Base-by-base conservation (phyloP, 805 yeast species). In the Scheffersomyces ergatensis region DNA sequence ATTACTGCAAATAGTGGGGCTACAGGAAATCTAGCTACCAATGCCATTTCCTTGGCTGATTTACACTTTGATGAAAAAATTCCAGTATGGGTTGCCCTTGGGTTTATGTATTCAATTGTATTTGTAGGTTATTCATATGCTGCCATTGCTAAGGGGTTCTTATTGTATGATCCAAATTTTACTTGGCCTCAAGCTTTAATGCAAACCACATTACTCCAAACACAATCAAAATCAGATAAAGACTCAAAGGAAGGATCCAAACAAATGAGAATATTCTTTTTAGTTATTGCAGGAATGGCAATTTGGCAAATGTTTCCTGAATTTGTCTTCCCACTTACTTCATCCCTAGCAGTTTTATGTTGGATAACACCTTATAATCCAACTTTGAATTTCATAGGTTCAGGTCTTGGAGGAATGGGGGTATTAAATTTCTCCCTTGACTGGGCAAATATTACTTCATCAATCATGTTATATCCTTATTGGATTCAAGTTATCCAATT, bases 401-500 rank as follows among this genome's bases (percentile, higher is more conserved):
- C 76, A n/a, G 80, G 80, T 0, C 49, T 76, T 37, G 80, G 79
- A 2, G 80, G 80, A 1, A 64, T 74, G 65, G 80, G 80, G 5
- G 53, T 76, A 25, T 51, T 75, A 40, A 76, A 76, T 44, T 54
- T 75, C 18, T 60, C 78, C 1, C 57, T 76, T 24, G 80, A 76
- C 44, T 76, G 80, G 80, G 71, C 78, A 39, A 76, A 76, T 46
- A 72, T 76, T 38, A 72, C 80, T 1, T 72, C 78, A 0, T 51
- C 60, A 5, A 76, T 76, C 33, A 69, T 76, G 78, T 48, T 75
- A 47, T 63, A 65, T 36, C 80, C 80, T 0, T 76, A 74, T 50
- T 74, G 78, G 79, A 70, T 77, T 14, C 76, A 72, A 39, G 69
- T 68, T 14, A 61, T 75, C 34, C 75, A 74, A 47, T 76, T 76